A percentile compares a stretch with the other conserved stretches of the same genome.
Evolutionary conservation across 441 rosid genomes (phyloP).

Genomic region (Theobroma grandiflorum): DNA sequence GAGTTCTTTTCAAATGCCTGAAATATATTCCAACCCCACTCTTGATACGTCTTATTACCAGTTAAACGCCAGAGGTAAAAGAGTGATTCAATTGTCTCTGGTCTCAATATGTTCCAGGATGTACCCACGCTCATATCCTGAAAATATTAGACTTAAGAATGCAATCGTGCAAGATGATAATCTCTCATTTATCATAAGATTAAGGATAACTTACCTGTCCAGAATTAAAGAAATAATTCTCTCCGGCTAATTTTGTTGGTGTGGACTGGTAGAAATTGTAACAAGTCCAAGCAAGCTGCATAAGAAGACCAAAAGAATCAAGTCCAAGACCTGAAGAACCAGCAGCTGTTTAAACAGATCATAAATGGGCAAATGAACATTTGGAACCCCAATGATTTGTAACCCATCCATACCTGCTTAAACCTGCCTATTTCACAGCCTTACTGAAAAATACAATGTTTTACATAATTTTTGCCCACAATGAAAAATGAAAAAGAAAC

Average conservation of each 20-base stretch:
- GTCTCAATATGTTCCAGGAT: constrained; percentile 94
- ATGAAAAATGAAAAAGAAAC: not conserved
- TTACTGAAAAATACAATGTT: not conserved
- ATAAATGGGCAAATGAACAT: not conserved
- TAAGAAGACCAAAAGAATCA: not conserved
- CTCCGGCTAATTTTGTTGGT: constrained; percentile 96
- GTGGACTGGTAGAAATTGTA: constrained; percentile 93
- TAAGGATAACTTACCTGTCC: constrained; percentile 60
- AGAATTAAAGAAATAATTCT: constrained; percentile 86
- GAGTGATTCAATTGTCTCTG: constrained; percentile 95
- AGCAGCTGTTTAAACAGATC: not conserved
- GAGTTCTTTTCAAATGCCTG: constrained; percentile 96
- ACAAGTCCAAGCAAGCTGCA: constrained; percentile 99
- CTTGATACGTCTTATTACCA: constrained; percentile 92
- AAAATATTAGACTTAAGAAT: not conserved
- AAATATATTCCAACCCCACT: constrained; percentile 99
- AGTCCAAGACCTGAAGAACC: not conserved
- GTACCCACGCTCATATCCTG: constrained; percentile 99
- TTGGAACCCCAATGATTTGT: constrained; percentile 13
- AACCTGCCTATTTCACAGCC: not conserved
- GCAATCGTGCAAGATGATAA: not conserved
- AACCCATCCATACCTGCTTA: not conserved
- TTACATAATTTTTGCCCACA: not conserved
- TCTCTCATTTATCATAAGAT: not conserved
- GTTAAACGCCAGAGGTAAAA: constrained; percentile 96